Evolutionary conservation across 352 stramenopile genomes (phyloP).

Genomic region (Elongisporangium prolatum): DNA sequence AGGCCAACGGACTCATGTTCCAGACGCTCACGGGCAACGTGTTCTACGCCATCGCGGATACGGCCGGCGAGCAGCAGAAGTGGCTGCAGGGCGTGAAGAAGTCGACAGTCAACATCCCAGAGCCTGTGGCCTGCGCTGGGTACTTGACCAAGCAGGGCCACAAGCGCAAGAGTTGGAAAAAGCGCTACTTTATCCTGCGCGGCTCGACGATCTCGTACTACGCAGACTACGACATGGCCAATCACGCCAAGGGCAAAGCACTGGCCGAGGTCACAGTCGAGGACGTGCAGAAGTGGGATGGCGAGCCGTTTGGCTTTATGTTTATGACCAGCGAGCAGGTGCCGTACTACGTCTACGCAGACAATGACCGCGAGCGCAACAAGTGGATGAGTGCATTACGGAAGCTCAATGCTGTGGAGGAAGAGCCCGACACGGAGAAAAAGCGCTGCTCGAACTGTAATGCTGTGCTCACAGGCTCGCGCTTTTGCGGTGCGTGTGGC

Average conservation of each 20-base stretch:
- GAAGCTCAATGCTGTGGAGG: constrained; percentile 64
- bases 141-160: constrained; percentile 89
- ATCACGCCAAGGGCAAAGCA: constrained; percentile 71
- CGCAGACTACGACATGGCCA: constrained; percentile 84
- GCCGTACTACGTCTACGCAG: constrained; percentile 88
- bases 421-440: constrained; percentile 74
- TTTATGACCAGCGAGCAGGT: constrained; percentile 88
- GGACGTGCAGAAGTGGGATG: constrained; percentile 83
- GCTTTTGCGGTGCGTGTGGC: constrained; percentile 85
- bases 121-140: constrained; percentile 75
- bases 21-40: constrained; percentile 79
- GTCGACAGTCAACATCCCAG: constrained; percentile 60
- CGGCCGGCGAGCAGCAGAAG: constrained; percentile 72
- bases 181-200: constrained; percentile 86
- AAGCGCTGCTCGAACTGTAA: constrained; percentile 83
- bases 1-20: constrained; percentile 83
- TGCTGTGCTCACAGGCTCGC: constrained; percentile 79
- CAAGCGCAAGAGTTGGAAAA: constrained; percentile 90
- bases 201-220: constrained; percentile 76
- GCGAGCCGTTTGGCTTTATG: constrained; percentile 86
- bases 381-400: constrained; percentile 87
- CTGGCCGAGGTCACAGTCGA: constrained; percentile 79
- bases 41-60: constrained; percentile 82
- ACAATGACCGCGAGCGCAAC: constrained; percentile 82
- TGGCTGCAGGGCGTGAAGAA: constrained; percentile 73